Base-by-base conservation (phyloP, 163 green algal species). In the Scenedesmus sp. region DNA sequence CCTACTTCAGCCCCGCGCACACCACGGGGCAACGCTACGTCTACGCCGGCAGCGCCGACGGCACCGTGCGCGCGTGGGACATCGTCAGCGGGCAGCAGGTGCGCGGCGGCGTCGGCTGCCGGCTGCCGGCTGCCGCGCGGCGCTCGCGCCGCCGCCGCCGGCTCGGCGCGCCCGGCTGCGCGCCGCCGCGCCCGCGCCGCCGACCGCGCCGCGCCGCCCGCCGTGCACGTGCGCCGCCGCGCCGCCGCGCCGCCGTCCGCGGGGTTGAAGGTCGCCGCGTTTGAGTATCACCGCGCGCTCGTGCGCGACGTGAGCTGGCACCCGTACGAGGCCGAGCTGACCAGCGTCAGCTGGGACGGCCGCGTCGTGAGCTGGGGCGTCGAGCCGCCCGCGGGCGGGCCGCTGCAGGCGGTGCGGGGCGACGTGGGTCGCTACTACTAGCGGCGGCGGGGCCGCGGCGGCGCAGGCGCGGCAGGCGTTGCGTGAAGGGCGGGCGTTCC, bases 1-100 rank as follows among this genome's bases (percentile, higher is more conserved):
- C 91, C 15, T 97, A 98, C 89, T 98, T 95, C 79, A 94, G 86
- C 18, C 95, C 95, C 13, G 50, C 58, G 5, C 65, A 90, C 70
- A 93, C 86, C 60, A 97, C 92, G 4, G 93, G 87, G 1, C 90
- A 96, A 84, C 85, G 92, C 56, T 96, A 88, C 85, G 87, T 98
- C 56, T 97, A 96, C 85, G 87, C 89, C 14, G 95, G 94, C 24
- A 92, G 80, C 29, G 79, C 83, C 18, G 80, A 89, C 56, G 94
- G 94, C 47, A 73, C 36, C 0, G 83, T 97, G 9, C 83, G 86
- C 63, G 88, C 98, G 20, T 99, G 88, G 36, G 90, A 96, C 62
- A 64, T 92, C 24, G 77, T 96, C 7, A 94, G 83, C 17, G 89
- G 86, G 6, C 58, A 75, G 64, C 33, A 44, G 14, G 80, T 76